Base-by-base conservation (phyloP, 1,284 basidiomycete genomes). In the Baeospora myosura region DNA sequence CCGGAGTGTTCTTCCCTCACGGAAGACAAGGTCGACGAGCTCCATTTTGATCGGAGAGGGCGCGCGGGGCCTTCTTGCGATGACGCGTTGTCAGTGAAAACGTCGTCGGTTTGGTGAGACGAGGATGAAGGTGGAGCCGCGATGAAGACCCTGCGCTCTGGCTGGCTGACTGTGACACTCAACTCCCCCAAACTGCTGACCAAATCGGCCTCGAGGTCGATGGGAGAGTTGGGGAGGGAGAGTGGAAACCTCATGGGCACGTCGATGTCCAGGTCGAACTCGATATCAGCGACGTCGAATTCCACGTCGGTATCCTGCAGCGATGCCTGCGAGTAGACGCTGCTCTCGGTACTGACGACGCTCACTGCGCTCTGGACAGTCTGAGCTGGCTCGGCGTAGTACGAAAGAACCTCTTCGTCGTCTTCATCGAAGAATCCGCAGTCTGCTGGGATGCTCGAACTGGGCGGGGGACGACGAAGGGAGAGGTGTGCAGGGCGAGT, bases 31-130 rank as follows among this genome's bases (percentile, higher is more conserved):
- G 79, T 81, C 12, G 78, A 81, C 5, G 71, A 65, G 47, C 77
- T 80, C 81, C 81, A 83, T 50, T 74, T 76, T 29, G 78, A 81
- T 49, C 75, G 71, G 46, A 81, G 65, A n/a, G 54, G 49, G 14
- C 54, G 57, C 20, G 50, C 51, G 31, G 17, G 17, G 6, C 10
- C 18, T 16, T 45, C 22, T 7, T 23, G 22, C n/a, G n/a, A 18
- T 20, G 51, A 38, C 23, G 31, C 33, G 40, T 23, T 36, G 32
- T 41, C 34, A 1, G 25, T 38, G 30, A 43, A 28, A 10, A 23
- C 23, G 25, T 40, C 39, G n/a, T 38, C 43, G 40, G 46, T 49
- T 42, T 3, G 39, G 39, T 33, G 16, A 29, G 44, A 44, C 30
- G 21, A 11, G 17, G 6, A 36, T 25, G 2, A 35, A 12, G 14